phyloP scores from a whole-genome alignment of 169 alveolate genomes.

The Plasmodium knowlesi region DNA sequence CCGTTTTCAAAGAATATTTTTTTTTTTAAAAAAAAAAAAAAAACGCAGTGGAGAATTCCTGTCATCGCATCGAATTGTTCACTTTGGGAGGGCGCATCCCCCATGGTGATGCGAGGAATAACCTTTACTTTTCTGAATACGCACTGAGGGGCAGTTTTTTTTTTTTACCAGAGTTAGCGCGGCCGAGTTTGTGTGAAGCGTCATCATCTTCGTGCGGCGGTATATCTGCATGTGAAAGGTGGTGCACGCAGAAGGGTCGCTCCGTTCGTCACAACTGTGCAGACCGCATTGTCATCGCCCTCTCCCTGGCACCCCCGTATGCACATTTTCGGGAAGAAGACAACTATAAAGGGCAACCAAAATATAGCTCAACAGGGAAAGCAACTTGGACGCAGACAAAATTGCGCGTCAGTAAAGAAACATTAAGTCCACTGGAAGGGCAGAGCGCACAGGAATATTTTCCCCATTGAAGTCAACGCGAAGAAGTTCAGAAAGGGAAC shows the following conservation, averaged over 20 bases:
- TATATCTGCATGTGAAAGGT: background rate
- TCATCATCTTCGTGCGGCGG: background rate
- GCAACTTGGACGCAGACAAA: background rate
- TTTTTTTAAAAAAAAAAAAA: background rate
- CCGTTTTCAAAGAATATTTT: background rate
- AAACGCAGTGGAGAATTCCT: background rate
- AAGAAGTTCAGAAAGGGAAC: background rate
- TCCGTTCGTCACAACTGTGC: background rate
- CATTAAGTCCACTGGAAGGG: background rate
- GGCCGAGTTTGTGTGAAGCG: background rate
- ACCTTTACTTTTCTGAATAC: background rate
- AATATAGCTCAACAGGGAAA: background rate
- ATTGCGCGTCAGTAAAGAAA: background rate
- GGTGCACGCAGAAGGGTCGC: background rate
- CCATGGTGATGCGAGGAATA: background rate
- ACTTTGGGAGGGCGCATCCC: background rate
- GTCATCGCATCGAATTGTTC: background rate
- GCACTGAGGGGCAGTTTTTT: constrained; percentile 27
- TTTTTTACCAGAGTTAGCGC: background rate
- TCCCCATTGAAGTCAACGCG: background rate
- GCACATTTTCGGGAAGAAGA: background rate
- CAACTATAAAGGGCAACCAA: background rate
- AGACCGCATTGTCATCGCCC: background rate
- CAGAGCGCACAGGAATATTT: background rate
- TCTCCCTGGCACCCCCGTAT: background rate